These are phyloP conservation scores for Dryadomyces sulphureus DNA, from an alignment of 2,329 filamentous ascomycete species.

Conservation along the genomic window DNA sequence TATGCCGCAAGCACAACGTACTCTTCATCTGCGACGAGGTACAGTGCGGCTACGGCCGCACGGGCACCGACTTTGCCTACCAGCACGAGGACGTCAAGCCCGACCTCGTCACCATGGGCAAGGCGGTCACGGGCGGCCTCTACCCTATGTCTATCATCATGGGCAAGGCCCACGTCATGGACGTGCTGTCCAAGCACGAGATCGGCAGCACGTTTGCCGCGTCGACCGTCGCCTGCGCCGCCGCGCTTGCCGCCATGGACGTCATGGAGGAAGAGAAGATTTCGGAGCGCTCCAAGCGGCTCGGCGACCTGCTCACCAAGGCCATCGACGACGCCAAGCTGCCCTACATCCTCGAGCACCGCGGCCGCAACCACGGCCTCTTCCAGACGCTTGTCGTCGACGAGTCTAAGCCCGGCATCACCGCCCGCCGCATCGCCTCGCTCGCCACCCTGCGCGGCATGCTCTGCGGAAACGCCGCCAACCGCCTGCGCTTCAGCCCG, in stretches of 20 bases:
- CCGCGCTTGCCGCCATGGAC: slow-evolving; percentile 1
- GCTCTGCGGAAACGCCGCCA: slow-evolving; percentile 1
- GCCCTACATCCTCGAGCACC: slow-evolving; percentile 1
- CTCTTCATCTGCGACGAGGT: slow-evolving; percentile 12
- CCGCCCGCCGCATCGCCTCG: slow-evolving; percentile 1
- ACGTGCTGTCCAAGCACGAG: neutral
- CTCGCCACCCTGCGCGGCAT: slow-evolving; percentile 1
- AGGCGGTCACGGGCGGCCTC: slow-evolving; percentile 2
- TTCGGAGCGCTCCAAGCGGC: neutral
- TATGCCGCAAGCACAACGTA: slow-evolving; percentile 3
- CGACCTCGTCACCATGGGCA: slow-evolving; percentile 1
- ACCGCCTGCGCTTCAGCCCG: slow-evolving; percentile 3
- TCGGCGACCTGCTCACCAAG: neutral
- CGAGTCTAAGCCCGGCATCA: neutral
- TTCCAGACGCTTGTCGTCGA: slow-evolving; percentile 3
- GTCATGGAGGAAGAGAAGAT: slow-evolving; percentile 2
- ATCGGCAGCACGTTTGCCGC: slow-evolving; percentile 3
- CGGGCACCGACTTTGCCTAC: slow-evolving; percentile 2
- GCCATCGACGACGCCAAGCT: slow-evolving; percentile 3
- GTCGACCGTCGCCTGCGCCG: slow-evolving; percentile 1
- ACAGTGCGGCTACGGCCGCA: slow-evolving; percentile 3
- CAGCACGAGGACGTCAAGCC: slow-evolving; percentile 3
- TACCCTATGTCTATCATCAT: slow-evolving; percentile 3
- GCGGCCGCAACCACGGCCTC: slow-evolving; percentile 2
- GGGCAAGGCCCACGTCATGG: slow-evolving; percentile 2